Percentiles rank a stretch among this genome's conserved stretches.
phyloP scores from a whole-genome alignment of 2,329 filamentous ascomycete species.

The Fusarium virguliforme region DNA sequence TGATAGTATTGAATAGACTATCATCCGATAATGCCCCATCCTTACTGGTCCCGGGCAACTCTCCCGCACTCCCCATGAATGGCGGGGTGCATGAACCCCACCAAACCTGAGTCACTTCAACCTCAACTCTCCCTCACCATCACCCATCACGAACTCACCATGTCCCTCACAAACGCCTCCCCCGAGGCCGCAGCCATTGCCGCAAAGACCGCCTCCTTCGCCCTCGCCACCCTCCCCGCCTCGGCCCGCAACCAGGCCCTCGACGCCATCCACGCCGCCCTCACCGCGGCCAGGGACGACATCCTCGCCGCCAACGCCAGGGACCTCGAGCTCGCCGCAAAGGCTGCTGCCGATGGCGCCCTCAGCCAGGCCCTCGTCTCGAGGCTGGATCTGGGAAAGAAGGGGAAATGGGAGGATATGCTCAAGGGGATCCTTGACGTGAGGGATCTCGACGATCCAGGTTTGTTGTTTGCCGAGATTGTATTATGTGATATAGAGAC shows the following conservation, averaged over 20 bases:
- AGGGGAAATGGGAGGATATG: slow-evolving; percentile 98
- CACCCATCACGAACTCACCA: slow-evolving; percentile 56
- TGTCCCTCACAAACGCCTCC: slow-evolving; percentile 92
- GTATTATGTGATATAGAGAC: background rate
- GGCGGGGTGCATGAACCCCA: slow-evolving; percentile 46
- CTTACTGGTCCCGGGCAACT: slow-evolving; percentile 9
- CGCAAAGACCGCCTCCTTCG: slow-evolving; percentile 86
- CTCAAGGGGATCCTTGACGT: slow-evolving; percentile 94
- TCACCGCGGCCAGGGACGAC: slow-evolving; percentile 77
- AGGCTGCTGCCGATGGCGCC: slow-evolving; percentile 81
- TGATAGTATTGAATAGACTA: no score
- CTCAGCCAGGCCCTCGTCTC: slow-evolving; percentile 89
- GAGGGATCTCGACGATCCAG: slow-evolving; percentile 84
- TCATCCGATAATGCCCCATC: background rate
- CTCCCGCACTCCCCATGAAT: slow-evolving; percentile 31
- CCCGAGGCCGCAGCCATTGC: slow-evolving; percentile 83
- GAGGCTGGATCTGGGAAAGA: slow-evolving; percentile 86
- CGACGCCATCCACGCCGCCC: slow-evolving; percentile 84
- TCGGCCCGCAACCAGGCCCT: slow-evolving; percentile 87
- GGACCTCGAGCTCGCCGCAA: slow-evolving; percentile 82
- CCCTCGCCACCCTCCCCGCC: slow-evolving; percentile 84
- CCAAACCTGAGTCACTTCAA: slow-evolving; percentile 34
- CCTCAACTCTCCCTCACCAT: slow-evolving; percentile 3
- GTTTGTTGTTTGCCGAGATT: slow-evolving; percentile 65
- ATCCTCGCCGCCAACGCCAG: slow-evolving; percentile 90